Evolutionary conservation across 768 basidiomycete genomes (phyloP).

Genomic region (Amanita thiersii): DNA sequence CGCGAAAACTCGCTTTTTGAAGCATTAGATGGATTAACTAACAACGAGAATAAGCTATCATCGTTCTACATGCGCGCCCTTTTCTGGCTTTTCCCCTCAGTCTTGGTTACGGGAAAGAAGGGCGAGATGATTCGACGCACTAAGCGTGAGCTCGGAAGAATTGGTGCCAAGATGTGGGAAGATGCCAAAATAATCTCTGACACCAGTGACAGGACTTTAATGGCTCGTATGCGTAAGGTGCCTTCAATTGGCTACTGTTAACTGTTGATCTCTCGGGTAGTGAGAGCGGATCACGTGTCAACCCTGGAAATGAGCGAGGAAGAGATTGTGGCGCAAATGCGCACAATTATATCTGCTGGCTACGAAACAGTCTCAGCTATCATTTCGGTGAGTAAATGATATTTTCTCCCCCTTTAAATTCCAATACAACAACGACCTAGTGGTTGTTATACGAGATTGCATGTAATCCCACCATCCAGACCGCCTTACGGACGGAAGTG

Average conservation of each 20-base stretch:
- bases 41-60: slow-evolving; percentile 45
- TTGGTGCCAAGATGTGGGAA: slow-evolving; percentile 44
- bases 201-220: slow-evolving; percentile 34
- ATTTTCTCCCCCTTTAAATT: slow-evolving; percentile 11
- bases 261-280: slow-evolving; percentile 12
- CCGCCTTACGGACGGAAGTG: slow-evolving; percentile 48
- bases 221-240: slow-evolving; percentile 48
- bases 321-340: slow-evolving; percentile 50
- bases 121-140: slow-evolving; percentile 48
- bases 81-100: slow-evolving; percentile 51
- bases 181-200: slow-evolving; percentile 43
- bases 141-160: slow-evolving; percentile 43
- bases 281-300: slow-evolving; percentile 35
- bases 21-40: slow-evolving; percentile 52
- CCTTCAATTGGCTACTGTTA: neutral
- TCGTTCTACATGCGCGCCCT: slow-evolving; percentile 60
- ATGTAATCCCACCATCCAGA: slow-evolving; percentile 41
- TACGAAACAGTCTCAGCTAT: slow-evolving; percentile 43
- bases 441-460: slow-evolving; percentile 65
- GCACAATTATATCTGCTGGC: slow-evolving; percentile 56
- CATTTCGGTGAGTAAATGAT: slow-evolving; percentile 24
- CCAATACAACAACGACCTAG: slow-evolving; percentile 21
- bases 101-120: slow-evolving; percentile 48
- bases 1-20: slow-evolving; percentile 39
- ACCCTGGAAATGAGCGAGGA: slow-evolving; percentile 36